Evolutionary conservation across 2,329 filamentous ascomycete genomes (phyloP), one percentile per base, ranked within the genome.

Genomic region (Xenoacremonium recifei): DNA sequence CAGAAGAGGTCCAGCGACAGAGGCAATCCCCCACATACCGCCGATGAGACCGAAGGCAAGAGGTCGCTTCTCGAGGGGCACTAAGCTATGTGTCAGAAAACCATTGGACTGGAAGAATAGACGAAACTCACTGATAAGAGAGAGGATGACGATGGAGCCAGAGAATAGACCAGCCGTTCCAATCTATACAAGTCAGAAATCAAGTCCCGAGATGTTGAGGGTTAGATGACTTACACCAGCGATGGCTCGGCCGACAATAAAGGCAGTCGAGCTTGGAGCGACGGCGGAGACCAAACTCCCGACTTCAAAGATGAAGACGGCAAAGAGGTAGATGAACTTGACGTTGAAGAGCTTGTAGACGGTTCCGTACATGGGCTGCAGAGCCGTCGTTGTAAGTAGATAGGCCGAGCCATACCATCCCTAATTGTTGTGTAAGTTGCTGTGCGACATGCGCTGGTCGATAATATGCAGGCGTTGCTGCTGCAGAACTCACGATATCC

Each of bases 11-110:
- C 74, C 75, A 3, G 70, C 69, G 6, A 77, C 72, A 20, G 63
- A 67, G 31, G 76, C 76, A 37, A 82, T 69, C 13, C 77, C 79
- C 61, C 73, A 81, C 65, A 80, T 77, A 37, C 68, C 73, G 10
- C 73, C 74, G 30, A 80, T 68, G 30, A 80, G 57, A 19, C 77
- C 77, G 40, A 77, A 77, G 18, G 73, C 76, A 21, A 77, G 60
- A 6, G 72, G 78, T 21, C 78, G 67, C 52, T 77, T 75, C 6
- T 70, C 61, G 7, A 82, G 67, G 4, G 79, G 77, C 35, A 81
- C 72, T 65, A 11, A 3, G 6, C 3, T 12, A 20, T 16, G 39
- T 50, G 40, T 47, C 17, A 43, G 45, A 18, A 31, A 30, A 27
- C 13, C 23, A 13, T n/a, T n/a, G 23, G 7, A 27, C 13, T 27